Conservation (phyloP, 78 protist genomes). For the Planoprotostelium fungivorum region DNA sequence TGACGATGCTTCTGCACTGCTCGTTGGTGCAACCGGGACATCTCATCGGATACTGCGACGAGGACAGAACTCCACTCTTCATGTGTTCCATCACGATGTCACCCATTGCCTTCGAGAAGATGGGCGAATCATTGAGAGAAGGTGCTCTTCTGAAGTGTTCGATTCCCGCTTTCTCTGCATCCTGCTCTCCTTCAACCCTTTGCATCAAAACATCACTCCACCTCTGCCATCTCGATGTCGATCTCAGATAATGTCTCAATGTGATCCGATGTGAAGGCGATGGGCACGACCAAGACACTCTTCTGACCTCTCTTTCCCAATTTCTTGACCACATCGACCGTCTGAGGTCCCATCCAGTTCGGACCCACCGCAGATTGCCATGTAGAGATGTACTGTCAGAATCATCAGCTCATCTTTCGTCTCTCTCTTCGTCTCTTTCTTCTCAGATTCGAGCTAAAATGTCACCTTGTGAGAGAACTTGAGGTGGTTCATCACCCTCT, state of each 20-base stretch:
- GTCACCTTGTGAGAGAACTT: background rate
- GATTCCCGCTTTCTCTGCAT: constrained; percentile 47
- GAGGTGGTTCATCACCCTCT: constrained; percentile 44
- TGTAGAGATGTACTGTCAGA: constrained; percentile 33
- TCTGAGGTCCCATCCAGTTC: constrained; percentile 78
- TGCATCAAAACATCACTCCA: background rate
- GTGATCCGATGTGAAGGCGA: constrained; percentile 88
- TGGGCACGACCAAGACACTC: constrained; percentile 58
- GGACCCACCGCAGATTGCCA: constrained; percentile 82
- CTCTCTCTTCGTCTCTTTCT: no score
- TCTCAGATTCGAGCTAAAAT: no score
- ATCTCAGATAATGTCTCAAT: constrained; percentile 85
- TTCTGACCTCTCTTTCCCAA: constrained; percentile 8
- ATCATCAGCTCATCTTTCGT: constrained; percentile 6
- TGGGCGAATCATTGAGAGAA: constrained; percentile 66
- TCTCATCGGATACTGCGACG: constrained; percentile 21
- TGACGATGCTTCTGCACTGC: constrained; percentile 44
- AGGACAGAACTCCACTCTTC: constrained; percentile 5
- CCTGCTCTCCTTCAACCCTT: constrained; percentile 2
- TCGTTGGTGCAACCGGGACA: constrained; percentile 59
- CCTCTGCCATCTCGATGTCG: constrained; percentile 59
- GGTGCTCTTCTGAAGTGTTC: constrained; percentile 31
- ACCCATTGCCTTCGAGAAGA: constrained; percentile 60
- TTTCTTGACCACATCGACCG: constrained; percentile 43
- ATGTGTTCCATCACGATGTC: constrained; percentile 44